Conservation (phyloP, 208 protist genomes). For the Angomonas ambiguus region DNA sequence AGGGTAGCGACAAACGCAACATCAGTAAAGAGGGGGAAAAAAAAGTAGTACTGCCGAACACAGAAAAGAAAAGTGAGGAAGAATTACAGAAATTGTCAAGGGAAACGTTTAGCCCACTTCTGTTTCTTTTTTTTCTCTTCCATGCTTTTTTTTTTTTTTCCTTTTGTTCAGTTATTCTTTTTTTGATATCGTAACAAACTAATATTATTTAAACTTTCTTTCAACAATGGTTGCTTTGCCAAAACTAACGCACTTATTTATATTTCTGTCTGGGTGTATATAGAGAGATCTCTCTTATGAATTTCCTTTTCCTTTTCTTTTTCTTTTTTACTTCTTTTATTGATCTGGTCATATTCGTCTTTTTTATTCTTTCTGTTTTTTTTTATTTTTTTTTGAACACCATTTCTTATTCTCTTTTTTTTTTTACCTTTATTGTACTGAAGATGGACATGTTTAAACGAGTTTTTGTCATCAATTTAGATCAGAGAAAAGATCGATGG, state of each 20-base stretch:
- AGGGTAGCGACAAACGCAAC: neutral
- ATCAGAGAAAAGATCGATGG: conserved; percentile 64
- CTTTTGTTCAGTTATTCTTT: too few species aligned
- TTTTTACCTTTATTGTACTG: neutral
- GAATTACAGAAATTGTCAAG: too few species aligned
- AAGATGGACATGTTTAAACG: neutral
- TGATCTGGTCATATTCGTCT: neutral
- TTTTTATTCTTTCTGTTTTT: neutral
- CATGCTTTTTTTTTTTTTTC: conserved; percentile 9
- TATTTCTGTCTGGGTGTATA: too few species aligned
- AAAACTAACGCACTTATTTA: too few species aligned
- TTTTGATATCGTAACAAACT: too few species aligned
- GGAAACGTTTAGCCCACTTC: conserved; percentile 3
- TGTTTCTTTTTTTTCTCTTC: neutral
- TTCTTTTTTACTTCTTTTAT: conserved; percentile 10
- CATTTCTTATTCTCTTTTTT: neutral
- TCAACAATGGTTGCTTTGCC: too few species aligned
- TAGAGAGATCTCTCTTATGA: too few species aligned
- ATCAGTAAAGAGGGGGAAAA: too few species aligned
- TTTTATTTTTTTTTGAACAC: neutral
- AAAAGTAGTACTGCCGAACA: neutral
- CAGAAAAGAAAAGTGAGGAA: too few species aligned
- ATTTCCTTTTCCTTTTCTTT: conserved; percentile 9
- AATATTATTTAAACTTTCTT: too few species aligned
- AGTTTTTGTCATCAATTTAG: conserved; percentile 74